Evolutionary conservation across 768 basidiomycete species (phyloP), one percentile per base, ranked within the genome.

Genomic region (Lanmaoa rubissima): DNA sequence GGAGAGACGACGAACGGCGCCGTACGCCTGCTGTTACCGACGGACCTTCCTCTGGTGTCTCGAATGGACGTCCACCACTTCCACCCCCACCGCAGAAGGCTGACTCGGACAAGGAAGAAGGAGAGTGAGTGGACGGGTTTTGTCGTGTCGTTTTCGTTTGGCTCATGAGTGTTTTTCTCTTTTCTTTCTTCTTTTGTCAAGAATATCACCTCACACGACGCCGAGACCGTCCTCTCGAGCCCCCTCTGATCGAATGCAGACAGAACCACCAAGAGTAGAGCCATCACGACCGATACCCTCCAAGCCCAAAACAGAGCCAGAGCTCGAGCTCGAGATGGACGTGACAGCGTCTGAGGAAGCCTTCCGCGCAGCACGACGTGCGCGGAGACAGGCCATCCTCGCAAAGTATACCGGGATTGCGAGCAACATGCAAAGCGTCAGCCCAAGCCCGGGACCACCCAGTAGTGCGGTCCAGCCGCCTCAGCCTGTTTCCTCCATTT

Each of bases 51-150:
- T 57, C 50, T 21, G 34, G 55, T 28, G 34, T 43, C 46, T 44
- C 63, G 21, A 65, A 70, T 43, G 69, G 74, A 35, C 65, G 57
- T 51, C 61, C 43, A 41, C 55, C 59, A 2, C 49, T n/a, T 14
- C 67, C 55, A 1, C 49, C 26, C 19, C 67, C 55, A 8, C 58
- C 58, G 5, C 63, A 65, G n/a, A 68, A 57, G 47, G 62, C 71
- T 13, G 81, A 81, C 51, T 82, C 83, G 13, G 90, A 92, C 62
- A 87, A 74, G 69, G 90, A 94, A 76, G 94, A 95, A 80, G 93
- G 90, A 79, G 94, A 96, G 92, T 95, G 75, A 89, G 94, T 94
- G 39, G 43, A 6, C 9, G 7, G 11, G 24, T 46, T 50, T 59
- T 50, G 53, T 41, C 46, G 36, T 44, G 48, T 60, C 38, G 9